phyloP scores from a whole-genome alignment of 768 basidiomycete genomes.

The Tulasnella calospora region DNA sequence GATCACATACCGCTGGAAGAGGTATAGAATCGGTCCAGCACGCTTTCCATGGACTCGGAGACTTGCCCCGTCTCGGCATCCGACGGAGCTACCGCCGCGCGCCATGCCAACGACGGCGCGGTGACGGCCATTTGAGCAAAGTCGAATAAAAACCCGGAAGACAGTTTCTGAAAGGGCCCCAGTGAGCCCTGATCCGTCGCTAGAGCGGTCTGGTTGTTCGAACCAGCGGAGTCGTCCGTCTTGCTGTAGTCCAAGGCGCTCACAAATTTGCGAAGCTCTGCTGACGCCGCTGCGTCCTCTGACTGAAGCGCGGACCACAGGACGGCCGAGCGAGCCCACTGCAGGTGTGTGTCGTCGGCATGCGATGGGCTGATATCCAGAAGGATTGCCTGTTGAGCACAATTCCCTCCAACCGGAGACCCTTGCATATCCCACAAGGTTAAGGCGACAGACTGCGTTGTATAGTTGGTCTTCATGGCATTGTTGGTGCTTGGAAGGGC shows the following conservation, averaged over 20 bases:
- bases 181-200: background rate
- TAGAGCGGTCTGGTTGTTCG: background rate
- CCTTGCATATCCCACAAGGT: constrained; percentile 52
- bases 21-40: constrained; percentile 56
- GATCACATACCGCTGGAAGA: constrained; percentile 48
- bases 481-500: constrained; percentile 50
- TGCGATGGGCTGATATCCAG: constrained; percentile 52
- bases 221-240: background rate
- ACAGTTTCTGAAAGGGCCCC: constrained; percentile 19
- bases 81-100: constrained; percentile 45
- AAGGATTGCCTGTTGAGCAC: constrained; percentile 50
- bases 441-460: constrained; percentile 43
- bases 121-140: constrained; percentile 54
- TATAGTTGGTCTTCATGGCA: constrained; percentile 47
- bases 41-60: constrained; percentile 37
- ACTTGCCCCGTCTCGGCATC: constrained; percentile 46
- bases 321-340: constrained; percentile 56
- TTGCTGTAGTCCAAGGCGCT: constrained; percentile 44
- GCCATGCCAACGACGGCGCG: constrained; percentile 46
- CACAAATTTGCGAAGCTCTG: constrained; percentile 47
- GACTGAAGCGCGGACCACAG: constrained; percentile 57
- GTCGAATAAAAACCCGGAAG: constrained; percentile 54
- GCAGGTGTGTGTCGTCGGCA: constrained; percentile 48
- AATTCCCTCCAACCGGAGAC: constrained; percentile 42
- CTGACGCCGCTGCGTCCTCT: constrained; percentile 42